Base-by-base conservation (phyloP, 441 rosid species). In the Pelargonium australe region DNA sequence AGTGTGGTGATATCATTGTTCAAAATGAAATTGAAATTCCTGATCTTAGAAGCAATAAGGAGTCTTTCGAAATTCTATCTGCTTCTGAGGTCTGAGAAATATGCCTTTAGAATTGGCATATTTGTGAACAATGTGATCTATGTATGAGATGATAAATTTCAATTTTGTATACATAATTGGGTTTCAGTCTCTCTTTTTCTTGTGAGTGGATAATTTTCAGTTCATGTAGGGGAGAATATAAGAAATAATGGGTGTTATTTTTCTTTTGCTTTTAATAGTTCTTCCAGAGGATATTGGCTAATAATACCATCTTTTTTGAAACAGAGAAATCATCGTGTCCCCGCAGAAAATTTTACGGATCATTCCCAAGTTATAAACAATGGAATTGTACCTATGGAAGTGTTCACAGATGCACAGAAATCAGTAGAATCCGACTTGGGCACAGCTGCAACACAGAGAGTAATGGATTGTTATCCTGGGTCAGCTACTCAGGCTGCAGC, bases 301-400 rank as follows among this genome's bases (percentile, higher is more conserved):
- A 62, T 64, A 44, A 44, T 57, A 47, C 75, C 3, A 41, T 43
- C 60, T 68, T 1, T 47, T 31, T 76, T 78, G 76, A 70, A 66
- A 70, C 82, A 89, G 96, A 83, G 83, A 76, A 86, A 75, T 75
- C 75, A 68, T 67, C 76, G 73, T 28, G 77, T 74, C 7, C 71
- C 80, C 67, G 79, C 74, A 10, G 89, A 75, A 64, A 81, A 73
- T 78, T 72, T 77, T 19, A 28, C 73, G 71, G 89, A 85, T 49
- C 84, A 81, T 69, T 73, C 91, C 76, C 88, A 78, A 71, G 68
- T 62, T 8, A 34, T 76, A 65, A 86, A 87, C 66, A 80, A 80
- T 68, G 84, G 83, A 63, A 19, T 62, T 70, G 37, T 76, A 64
- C 63, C 79, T 67, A 77, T 82, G 17, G 77, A 64, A 66, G 65